Evolutionary conservation across 306 rosid species (phyloP).

Genomic region (Rosa rugosa): DNA sequence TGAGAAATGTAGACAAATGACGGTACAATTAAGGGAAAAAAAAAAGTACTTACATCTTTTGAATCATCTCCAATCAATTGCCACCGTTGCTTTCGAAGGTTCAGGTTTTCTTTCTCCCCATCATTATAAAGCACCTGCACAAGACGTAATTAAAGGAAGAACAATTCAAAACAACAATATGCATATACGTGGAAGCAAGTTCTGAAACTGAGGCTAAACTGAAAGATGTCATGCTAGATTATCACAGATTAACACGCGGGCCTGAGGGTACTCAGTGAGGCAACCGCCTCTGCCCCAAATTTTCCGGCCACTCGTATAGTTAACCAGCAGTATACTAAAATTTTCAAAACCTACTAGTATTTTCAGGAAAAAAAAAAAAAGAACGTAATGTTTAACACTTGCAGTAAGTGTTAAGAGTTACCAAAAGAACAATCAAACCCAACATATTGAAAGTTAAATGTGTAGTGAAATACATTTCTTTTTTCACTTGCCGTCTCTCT

Average conservation of each 20-base stretch:
- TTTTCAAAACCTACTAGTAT: background rate
- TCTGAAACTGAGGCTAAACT: conserved; percentile 13
- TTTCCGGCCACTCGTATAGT: background rate
- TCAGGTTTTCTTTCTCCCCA: conserved; percentile 57
- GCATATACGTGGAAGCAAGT: conserved; percentile 17
- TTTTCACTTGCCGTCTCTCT: background rate
- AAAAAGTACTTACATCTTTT: conserved; percentile 33
- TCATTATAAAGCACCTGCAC: conserved; percentile 59
- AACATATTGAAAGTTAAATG: background rate
- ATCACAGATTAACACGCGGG: conserved; percentile 4
- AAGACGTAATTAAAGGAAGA: background rate
- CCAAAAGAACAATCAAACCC: background rate
- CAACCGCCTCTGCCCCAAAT: background rate
- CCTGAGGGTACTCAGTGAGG: background rate
- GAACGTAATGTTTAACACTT: background rate
- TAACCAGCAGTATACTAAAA: background rate
- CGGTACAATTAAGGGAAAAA: background rate
- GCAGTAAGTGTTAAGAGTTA: background rate
- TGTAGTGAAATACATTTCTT: background rate
- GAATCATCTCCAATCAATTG: conserved; percentile 31
- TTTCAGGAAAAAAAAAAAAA: background rate
- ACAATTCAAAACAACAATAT: background rate
- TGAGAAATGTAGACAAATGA: conserved; percentile 4
- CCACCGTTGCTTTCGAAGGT: conserved; percentile 62
- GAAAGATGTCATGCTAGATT: background rate